phyloP scores from a whole-genome alignment of 2,329 filamentous ascomycete species.

The Verticillium alfalfae region DNA sequence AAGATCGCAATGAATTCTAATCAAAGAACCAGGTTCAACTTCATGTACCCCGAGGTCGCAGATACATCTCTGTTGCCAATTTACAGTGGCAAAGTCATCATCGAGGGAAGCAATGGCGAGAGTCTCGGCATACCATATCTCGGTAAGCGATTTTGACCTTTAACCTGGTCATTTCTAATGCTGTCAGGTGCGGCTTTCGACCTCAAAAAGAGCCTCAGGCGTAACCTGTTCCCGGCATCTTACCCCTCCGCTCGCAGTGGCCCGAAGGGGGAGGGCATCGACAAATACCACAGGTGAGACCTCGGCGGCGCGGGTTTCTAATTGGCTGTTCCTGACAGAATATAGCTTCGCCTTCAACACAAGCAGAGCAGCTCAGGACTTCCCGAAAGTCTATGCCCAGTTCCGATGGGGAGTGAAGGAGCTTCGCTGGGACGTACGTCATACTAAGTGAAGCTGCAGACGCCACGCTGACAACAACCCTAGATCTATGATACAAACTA shows the following conservation, averaged over 20 bases:
- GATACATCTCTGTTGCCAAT: constrained; percentile 22
- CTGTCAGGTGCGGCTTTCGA: constrained; percentile 6
- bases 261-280: constrained; percentile 1
- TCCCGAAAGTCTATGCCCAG: constrained; percentile 9
- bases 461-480: background rate
- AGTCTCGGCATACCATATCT: constrained; percentile 24
- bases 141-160: constrained; percentile 8
- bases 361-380: constrained; percentile 11
- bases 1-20: background rate
- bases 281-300: background rate
- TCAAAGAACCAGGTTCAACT: constrained; percentile 13
- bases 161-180: background rate
- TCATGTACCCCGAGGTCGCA: constrained; percentile 16
- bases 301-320: no score
- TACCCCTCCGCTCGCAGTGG: constrained; percentile 6
- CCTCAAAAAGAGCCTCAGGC: constrained; percentile 4
- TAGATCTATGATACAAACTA: constrained; percentile 19
- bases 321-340: background rate
- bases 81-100: constrained; percentile 26
- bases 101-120: constrained; percentile 22
- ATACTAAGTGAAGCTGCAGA: background rate
- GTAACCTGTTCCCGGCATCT: constrained; percentile 3
- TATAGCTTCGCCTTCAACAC: constrained; percentile 7
- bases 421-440: constrained; percentile 10
- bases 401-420: constrained; percentile 11